phyloP scores from a whole-genome alignment of 768 basidiomycete species.

The Amanita polypyramis region DNA sequence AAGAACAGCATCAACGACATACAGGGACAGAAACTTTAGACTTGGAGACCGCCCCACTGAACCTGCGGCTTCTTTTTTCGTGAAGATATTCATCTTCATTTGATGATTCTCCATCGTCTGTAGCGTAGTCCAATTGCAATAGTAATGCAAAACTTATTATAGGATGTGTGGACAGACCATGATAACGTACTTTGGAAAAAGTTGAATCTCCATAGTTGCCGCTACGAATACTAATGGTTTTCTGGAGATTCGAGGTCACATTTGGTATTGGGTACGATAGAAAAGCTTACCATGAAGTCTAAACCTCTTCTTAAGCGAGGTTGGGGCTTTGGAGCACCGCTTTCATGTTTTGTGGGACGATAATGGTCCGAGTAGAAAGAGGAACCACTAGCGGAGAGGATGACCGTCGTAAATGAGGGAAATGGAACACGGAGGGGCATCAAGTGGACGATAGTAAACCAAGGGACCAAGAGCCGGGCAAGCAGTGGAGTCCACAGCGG shows the following conservation, averaged over 20 bases:
- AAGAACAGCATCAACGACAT: background rate
- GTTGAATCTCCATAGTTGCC: background rate
- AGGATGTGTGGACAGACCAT: no score
- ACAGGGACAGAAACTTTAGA: background rate
- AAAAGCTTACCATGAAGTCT: conserved; percentile 1
- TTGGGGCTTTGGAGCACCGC: background rate
- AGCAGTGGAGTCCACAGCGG: background rate
- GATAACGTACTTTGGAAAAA: background rate
- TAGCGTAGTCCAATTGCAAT: background rate
- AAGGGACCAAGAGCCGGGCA: background rate
- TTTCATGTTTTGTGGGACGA: background rate
- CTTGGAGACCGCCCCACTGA: background rate
- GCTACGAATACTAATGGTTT: background rate
- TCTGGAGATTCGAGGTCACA: conserved; percentile 1
- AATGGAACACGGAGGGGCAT: conserved; percentile 1
- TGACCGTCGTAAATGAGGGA: conserved; percentile 4
- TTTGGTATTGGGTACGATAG: background rate
- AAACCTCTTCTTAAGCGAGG: background rate
- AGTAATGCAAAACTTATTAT: background rate
- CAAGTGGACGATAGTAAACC: background rate
- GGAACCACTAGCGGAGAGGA: conserved; percentile 3
- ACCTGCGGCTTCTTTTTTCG: background rate
- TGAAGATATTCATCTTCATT: conserved; percentile 1
- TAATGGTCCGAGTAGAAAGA: background rate
- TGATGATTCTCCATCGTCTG: conserved; percentile 1